Evolutionary conservation across 495 filamentous ascomycete species (phyloP), one percentile per base, ranked within the genome.

Genomic region (Bombardia bombarda): DNA sequence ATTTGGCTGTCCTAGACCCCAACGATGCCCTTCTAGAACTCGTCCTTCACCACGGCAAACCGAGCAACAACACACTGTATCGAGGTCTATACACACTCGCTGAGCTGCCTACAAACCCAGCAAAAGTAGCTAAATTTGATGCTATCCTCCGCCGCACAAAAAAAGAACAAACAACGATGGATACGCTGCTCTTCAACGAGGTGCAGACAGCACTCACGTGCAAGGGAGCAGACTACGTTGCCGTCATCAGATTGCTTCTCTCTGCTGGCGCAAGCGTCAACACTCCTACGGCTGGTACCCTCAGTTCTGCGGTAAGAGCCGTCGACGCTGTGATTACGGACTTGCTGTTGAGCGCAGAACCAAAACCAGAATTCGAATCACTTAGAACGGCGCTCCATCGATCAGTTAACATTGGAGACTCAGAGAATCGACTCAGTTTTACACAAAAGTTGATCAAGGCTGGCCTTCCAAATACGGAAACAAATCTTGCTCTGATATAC

Each of bases 191-290:
- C 4, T 46, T 59, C 39, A 59, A 61, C 16, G 70, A 74, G 35
- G 66, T 70, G 13, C 52, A 66, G 21, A 55, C 45, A 13, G 24
- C 69, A 1, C 55, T 67, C 24, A 58, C 60, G 24, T 42, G 39
- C 1, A 22, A 43, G 2, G 50, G 49, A 1, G 49, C 49, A 7
- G 57, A 63, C 7, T 46, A 52, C 35, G 49, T 68, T 13, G 45
- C 56, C 7, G 50, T 63, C 6, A 22, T 70, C 28, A 54, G 51
- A 18, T 47, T 53, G 2, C 57, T 74, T 1, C 51, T 74, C n/a
- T 44, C 60, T 16, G 57, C 61, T 4, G 69, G 69, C 7, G 70
- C 70, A 12, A 60, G 70, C 38, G 45, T 69, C 36, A 70, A 72
- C 34, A 50, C 58, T 17, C 57, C 63, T 43, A 63, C 66, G 13